A percentile compares a stretch with the other conserved stretches of the same genome.
Conservation (phyloP, 305 asterid genomes). For the Galium porrigens region DNA sequence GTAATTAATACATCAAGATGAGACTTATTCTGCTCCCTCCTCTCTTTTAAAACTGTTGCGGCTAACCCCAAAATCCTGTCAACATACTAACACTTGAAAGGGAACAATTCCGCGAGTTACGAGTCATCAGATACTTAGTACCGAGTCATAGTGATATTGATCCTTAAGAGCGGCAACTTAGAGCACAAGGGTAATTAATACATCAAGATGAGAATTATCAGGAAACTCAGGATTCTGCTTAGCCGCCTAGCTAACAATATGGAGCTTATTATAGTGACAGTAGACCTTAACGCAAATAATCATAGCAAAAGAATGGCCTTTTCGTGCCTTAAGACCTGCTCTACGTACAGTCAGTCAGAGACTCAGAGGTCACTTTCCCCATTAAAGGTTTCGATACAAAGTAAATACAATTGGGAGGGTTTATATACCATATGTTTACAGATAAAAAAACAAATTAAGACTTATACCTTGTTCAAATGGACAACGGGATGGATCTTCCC, state of each 20-base stretch:
- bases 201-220: background rate
- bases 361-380: background rate
- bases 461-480: slow-evolving; percentile 73
- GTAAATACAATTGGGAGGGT: background rate
- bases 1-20: too few species aligned
- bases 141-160: background rate
- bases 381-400: background rate
- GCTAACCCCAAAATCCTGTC: background rate
- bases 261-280: background rate
- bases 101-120: background rate
- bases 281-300: background rate
- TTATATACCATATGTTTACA: background rate
- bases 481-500: slow-evolving; percentile 91
- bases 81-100: background rate
- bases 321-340: background rate
- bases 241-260: background rate
- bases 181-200: background rate
- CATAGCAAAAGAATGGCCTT: background rate
- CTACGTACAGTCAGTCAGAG: background rate
- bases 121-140: background rate
- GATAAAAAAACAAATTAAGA: background rate
- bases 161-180: background rate
- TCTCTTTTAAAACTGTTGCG: background rate
- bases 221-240: background rate
- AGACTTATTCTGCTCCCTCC: background rate